Evolutionary conservation across 352 stramenopile species (phyloP), one percentile per base, ranked within the genome.

Genomic region (Globisporangium nunn): DNA sequence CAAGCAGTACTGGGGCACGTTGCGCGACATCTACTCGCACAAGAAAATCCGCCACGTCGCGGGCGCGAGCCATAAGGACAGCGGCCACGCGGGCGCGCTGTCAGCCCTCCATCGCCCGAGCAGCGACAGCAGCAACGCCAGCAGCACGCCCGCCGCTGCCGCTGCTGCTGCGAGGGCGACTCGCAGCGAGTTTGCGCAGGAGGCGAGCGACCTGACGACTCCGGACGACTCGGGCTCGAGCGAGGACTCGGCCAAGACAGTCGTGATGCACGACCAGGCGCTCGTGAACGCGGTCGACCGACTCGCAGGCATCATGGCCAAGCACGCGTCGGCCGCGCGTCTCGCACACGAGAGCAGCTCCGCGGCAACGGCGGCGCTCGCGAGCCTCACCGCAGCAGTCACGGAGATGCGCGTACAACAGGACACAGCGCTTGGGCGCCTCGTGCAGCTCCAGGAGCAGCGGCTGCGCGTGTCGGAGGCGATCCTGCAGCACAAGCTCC

Each of bases 1-100:
- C 59, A 87, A 88, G 61, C 66, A 85, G 55, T 91, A 87, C 56
- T 88, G 78, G 76, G 77, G 75, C 18, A 88, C 76, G 12, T 50
- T 90, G 10, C 72, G 76, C 35, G 66, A 91, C 49, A 72, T 88
- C 28, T 88, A 88, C 54, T 84, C 68, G 48, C 35, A 18, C 2
- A 52, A 12, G 29, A 52, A 52, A 50, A 60, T 23, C 23, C 23
- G 50, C 39, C 28, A 23, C 61, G 30, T 50, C 50, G 51, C 59
- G 7, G 30, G 4, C 29, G 52, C 17, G 17, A 61, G 61, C 17
- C 76, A 72, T 39, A 46, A 63, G 33, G 50, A 63, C 39, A 58
- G 61, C 57, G 35, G 29, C 45, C 33, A 59, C 17, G 15, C 41
- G 45, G 30, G 47, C 43, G 35, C 10, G 35, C 35, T 41, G 6